phyloP scores from a whole-genome alignment of 148 eudicot species.

The Oxyria digyna region DNA sequence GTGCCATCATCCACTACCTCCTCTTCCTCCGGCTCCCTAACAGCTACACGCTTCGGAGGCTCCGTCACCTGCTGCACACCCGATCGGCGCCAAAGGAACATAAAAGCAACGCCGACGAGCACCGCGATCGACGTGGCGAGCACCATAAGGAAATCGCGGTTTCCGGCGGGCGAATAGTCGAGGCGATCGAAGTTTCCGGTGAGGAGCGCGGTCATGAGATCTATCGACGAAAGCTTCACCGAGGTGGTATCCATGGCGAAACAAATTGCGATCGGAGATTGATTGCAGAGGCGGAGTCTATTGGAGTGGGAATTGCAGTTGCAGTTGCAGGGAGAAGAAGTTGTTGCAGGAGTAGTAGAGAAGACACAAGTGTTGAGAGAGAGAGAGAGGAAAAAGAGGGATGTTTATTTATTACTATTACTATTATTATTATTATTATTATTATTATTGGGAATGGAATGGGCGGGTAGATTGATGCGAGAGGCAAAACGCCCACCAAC shows the following conservation, averaged over 20 bases:
- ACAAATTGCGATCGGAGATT: neutral
- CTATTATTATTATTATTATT: too few species aligned
- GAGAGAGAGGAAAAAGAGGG: constrained; percentile 10
- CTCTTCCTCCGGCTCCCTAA: constrained; percentile 37
- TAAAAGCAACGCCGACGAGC: constrained; percentile 45
- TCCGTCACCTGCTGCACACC: constrained; percentile 22
- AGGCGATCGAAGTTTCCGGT: constrained; percentile 32
- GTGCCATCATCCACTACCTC: constrained; percentile 70
- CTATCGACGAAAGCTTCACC: constrained; percentile 54
- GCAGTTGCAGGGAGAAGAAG: neutral
- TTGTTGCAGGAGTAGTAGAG: constrained; percentile 17
- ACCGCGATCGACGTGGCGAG: constrained; percentile 64
- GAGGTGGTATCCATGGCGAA: constrained; percentile 43
- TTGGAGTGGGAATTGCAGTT: neutral
- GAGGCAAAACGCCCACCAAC: constrained; percentile 32
- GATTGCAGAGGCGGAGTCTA: neutral
- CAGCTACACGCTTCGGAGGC: constrained; percentile 27
- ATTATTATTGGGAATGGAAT: neutral
- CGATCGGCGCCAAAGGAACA: constrained; percentile 46
- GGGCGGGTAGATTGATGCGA: constrained; percentile 12
- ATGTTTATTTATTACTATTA: too few species aligned
- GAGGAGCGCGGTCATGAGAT: constrained; percentile 57
- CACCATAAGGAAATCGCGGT: constrained; percentile 43
- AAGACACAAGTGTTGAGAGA: constrained; percentile 24
- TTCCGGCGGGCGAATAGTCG: constrained; percentile 28